These are phyloP conservation scores for Cymbomonas tetramitiformis DNA, from an alignment of 139 green algal species.

Conservation along the genomic window DNA sequence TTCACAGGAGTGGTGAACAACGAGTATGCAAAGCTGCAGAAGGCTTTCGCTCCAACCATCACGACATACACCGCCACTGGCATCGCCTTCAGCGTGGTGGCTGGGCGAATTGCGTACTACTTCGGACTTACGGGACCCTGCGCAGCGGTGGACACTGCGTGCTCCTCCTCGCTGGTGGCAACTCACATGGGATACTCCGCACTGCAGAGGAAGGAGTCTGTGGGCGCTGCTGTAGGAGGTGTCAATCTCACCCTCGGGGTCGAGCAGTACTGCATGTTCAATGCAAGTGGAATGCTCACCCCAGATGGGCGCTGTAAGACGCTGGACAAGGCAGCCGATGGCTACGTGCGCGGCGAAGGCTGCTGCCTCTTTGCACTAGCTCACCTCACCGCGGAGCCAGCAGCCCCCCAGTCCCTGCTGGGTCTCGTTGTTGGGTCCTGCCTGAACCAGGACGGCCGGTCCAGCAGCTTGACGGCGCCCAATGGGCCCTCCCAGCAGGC, in stretches of 20 bases:
- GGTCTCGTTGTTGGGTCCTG: background rate
- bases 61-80: slow-evolving; percentile 4
- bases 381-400: no score
- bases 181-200: slow-evolving; percentile 34
- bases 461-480: slow-evolving; percentile 12
- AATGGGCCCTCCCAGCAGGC: slow-evolving; percentile 3
- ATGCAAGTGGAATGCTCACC: slow-evolving; percentile 41
- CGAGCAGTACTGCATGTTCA: slow-evolving; percentile 26
- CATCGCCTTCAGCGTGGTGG: slow-evolving; percentile 36
- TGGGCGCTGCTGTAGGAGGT: slow-evolving; percentile 25
- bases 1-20: no score
- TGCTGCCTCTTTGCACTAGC: background rate
- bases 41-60: no score
- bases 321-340: slow-evolving; percentile 57
- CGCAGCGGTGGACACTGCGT: slow-evolving; percentile 48
- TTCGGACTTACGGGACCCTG: slow-evolving; percentile 29
- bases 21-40: no score
- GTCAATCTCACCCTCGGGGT: slow-evolving; percentile 52
- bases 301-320: slow-evolving; percentile 73
- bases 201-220: slow-evolving; percentile 7
- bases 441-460: slow-evolving; percentile 13
- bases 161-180: slow-evolving; percentile 68
- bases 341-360: slow-evolving; percentile 34
- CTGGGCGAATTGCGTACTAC: slow-evolving; percentile 34
- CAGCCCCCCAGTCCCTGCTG: background rate